Evolutionary conservation across 2,329 filamentous ascomycete species (phyloP).

Genomic region (Fusarium graminum): DNA sequence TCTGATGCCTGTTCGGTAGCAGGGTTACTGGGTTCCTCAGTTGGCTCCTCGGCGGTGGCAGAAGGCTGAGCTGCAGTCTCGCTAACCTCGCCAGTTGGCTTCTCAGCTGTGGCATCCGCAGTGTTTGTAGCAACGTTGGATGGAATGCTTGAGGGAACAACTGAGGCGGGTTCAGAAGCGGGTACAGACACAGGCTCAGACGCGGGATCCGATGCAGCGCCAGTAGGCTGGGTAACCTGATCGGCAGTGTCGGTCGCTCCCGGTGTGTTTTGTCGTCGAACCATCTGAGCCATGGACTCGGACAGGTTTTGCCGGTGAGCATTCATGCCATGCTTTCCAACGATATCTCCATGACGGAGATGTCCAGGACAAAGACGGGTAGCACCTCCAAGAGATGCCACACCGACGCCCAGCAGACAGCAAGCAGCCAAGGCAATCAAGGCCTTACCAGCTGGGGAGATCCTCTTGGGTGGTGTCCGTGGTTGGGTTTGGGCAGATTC

Average conservation of each 20-base stretch:
- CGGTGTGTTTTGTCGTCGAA: conserved; percentile 67
- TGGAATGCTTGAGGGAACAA: neutral
- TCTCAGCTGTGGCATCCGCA: conserved; percentile 27
- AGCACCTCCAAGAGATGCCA: conserved; percentile 45
- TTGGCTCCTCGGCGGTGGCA: conserved; percentile 21
- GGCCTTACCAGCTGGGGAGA: conserved; percentile 44
- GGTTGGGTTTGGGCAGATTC: conserved; percentile 37
- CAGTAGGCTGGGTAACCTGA: conserved; percentile 17
- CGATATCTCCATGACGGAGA: conserved; percentile 41
- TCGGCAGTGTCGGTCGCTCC: conserved; percentile 27
- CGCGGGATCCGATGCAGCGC: conserved; percentile 5
- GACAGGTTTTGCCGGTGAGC: conserved; percentile 45
- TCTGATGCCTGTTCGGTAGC: conserved; percentile 24
- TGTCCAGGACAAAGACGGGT: conserved; percentile 47
- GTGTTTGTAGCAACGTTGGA: conserved; percentile 25
- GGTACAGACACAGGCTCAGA: conserved; percentile 16
- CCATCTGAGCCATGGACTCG: conserved; percentile 70
- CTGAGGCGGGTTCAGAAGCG: conserved; percentile 30
- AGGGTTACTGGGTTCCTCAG: conserved; percentile 22
- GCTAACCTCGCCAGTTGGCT: conserved; percentile 27
- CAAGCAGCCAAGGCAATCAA: conserved; percentile 45
- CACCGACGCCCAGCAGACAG: conserved; percentile 44
- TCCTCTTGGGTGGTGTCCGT: conserved; percentile 32
- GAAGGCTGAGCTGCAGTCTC: conserved; percentile 25
- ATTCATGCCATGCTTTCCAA: conserved; percentile 43